phyloP scores from a whole-genome alignment of 1,284 basidiomycete genomes.

The Lentinus polychrous region DNA sequence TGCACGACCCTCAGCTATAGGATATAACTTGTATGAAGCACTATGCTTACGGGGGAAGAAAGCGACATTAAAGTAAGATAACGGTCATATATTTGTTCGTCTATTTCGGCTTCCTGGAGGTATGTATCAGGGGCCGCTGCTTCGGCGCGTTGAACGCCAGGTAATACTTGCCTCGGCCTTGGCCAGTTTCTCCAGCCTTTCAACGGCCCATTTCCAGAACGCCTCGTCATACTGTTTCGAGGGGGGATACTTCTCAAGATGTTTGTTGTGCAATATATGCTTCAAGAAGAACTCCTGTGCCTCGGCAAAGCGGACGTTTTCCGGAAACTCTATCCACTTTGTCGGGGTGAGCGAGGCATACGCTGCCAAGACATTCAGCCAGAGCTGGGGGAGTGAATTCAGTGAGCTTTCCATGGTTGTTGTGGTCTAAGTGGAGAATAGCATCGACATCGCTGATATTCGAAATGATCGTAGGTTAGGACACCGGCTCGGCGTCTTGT shows the following conservation, averaged over 20 bases:
- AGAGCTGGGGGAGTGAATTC: constrained; percentile 2
- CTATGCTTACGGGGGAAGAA: constrained; percentile 26
- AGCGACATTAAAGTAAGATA: constrained; percentile 42
- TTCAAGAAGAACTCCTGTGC: constrained; percentile 50
- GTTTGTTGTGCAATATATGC: constrained; percentile 40
- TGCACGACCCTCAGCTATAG: background rate
- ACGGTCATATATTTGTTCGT: constrained; percentile 54
- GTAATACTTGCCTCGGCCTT: constrained; percentile 33
- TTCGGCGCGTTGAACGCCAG: background rate
- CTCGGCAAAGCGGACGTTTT: constrained; percentile 22
- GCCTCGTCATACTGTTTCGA: constrained; percentile 49
- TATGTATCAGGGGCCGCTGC: background rate
- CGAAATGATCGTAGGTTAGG: background rate
- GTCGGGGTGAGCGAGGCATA: constrained; percentile 51
- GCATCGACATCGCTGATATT: background rate
- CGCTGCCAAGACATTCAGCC: constrained; percentile 40
- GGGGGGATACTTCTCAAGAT: constrained; percentile 53
- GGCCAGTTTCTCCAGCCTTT: constrained; percentile 39
- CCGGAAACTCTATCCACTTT: constrained; percentile 33
- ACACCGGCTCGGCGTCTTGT: background rate
- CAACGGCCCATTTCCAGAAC: constrained; percentile 70
- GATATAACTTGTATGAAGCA: background rate
- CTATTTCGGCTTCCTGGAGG: constrained; percentile 51
- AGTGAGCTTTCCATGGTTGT: background rate
- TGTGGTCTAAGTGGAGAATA: background rate